Evolutionary conservation across 1,139 yeast species (phyloP).

Genomic region (Arxiozyma slooffiae): DNA sequence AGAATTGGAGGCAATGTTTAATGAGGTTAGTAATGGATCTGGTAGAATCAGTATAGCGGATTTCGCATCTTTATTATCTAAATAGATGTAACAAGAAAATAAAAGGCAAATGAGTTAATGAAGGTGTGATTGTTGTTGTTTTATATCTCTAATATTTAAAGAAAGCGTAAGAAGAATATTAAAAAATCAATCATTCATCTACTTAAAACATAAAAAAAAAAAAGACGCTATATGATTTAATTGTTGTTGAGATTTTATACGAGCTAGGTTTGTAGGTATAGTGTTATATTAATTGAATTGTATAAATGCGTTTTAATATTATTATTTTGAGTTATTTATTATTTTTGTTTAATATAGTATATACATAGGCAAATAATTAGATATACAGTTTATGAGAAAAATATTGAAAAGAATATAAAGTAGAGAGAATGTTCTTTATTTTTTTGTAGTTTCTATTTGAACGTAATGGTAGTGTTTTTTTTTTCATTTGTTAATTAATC

Average conservation of each 20-base stretch:
- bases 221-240: no score
- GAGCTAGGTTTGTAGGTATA: not conserved
- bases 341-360: not conserved
- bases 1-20: conserved; percentile 93
- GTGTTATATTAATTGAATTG: not conserved
- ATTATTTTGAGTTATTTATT: not conserved
- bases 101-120: not conserved
- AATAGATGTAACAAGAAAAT: conserved; percentile 17
- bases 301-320: not conserved
- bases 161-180: no score
- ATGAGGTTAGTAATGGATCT: conserved; percentile 91
- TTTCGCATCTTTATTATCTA: conserved; percentile 67
- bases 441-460: not conserved
- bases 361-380: not conserved
- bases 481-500: not conserved
- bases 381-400: not conserved
- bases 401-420: not conserved
- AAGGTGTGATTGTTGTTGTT: not conserved
- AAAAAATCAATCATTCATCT: not conserved
- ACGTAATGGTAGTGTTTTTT: no score
- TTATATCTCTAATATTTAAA: not conserved
- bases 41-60: conserved; percentile 95
- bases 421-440: no score
- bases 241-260: not conserved
- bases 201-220: no score